Evolutionary conservation across 2,329 filamentous ascomycete genomes (phyloP).

Genomic region (Coniochaeta sp.): DNA sequence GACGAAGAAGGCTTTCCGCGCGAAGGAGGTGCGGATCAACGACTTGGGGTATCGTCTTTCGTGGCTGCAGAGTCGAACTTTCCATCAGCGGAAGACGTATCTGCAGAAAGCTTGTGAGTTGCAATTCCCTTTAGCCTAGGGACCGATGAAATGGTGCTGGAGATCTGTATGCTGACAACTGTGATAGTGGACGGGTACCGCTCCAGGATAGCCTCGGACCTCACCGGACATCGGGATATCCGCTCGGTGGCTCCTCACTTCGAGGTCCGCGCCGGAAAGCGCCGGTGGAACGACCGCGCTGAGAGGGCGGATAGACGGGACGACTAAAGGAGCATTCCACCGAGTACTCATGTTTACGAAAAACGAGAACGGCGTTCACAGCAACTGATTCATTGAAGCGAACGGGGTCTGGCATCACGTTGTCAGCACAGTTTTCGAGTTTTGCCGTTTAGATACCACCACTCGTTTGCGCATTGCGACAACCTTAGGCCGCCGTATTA

Average conservation of each 20-base stretch:
- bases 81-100: constrained; percentile 79
- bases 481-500: no score
- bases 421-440: background rate
- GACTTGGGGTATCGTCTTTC: constrained; percentile 93
- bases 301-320: constrained; percentile 9
- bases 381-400: background rate
- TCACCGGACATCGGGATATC: constrained; percentile 70
- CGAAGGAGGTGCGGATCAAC: constrained; percentile 84
- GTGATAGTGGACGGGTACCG: constrained; percentile 84
- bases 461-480: background rate
- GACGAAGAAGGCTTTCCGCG: constrained; percentile 61
- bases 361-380: background rate
- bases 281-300: constrained; percentile 59
- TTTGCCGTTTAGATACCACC: background rate
- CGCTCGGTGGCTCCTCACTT: constrained; percentile 73
- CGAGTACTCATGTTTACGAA: background rate
- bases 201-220: constrained; percentile 80
- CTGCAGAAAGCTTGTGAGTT: constrained; percentile 83
- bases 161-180: background rate
- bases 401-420: background rate
- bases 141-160: no score
- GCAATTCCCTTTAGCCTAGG: no score
- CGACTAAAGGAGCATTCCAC: background rate
- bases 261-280: constrained; percentile 82
- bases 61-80: constrained; percentile 91